Evolutionary conservation across 169 alveolate genomes (phyloP).

Genomic region (Cryptosporidium sp.): DNA sequence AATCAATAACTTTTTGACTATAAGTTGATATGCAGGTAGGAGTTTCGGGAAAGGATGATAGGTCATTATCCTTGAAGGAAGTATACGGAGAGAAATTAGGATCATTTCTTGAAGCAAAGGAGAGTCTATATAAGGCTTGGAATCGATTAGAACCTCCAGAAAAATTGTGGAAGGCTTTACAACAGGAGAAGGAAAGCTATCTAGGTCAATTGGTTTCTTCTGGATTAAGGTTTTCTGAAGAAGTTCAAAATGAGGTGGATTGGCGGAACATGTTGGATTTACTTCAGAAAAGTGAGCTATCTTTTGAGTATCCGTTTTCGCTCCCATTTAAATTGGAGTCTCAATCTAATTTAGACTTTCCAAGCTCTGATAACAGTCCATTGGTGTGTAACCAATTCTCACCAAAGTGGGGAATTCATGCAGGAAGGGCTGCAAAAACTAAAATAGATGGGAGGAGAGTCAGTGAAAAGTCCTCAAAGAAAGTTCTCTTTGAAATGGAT

Average conservation of each 20-base stretch:
- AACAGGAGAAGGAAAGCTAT: slow-evolving; percentile 35
- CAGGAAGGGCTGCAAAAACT: slow-evolving; percentile 7
- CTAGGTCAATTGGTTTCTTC: not conserved
- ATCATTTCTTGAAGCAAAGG: slow-evolving; percentile 37
- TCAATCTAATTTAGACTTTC: not conserved
- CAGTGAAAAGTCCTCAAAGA: slow-evolving; percentile 5
- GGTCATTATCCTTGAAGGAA: slow-evolving; percentile 32
- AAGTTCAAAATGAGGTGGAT: slow-evolving; percentile 41
- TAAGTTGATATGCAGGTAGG: slow-evolving; percentile 16
- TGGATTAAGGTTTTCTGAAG: slow-evolving; percentile 47
- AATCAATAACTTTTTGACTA: not conserved
- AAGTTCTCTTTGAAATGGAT: slow-evolving; percentile 51
- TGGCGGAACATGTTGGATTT: slow-evolving; percentile 42
- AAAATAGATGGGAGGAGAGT: not conserved
- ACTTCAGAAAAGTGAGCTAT: slow-evolving; percentile 15
- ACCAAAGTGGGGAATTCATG: slow-evolving; percentile 56
- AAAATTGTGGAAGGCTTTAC: slow-evolving; percentile 21
- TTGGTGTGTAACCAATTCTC: slow-evolving; percentile 27
- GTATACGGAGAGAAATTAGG: slow-evolving; percentile 54
- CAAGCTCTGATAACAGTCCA: not conserved
- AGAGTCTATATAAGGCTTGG: slow-evolving; percentile 20
- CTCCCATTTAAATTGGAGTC: not conserved
- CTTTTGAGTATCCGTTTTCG: slow-evolving; percentile 42
- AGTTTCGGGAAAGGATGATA: not conserved
- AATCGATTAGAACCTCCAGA: slow-evolving; percentile 31